Evolutionary conservation across 2,329 filamentous ascomycete species (phyloP).

Genomic region (Epichloe typhina): DNA sequence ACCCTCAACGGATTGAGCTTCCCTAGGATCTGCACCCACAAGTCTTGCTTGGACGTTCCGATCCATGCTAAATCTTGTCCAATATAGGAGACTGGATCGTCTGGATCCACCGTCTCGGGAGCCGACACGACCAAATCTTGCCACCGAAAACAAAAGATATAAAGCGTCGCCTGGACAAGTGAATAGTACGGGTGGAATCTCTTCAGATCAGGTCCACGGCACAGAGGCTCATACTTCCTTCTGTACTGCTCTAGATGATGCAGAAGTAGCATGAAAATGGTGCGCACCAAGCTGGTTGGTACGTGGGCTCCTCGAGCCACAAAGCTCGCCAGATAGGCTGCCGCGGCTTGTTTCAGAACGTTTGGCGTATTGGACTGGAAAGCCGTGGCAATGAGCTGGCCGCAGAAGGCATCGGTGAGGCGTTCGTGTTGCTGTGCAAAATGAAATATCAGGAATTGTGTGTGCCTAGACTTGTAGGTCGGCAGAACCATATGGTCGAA

Average conservation of each 20-base stretch:
- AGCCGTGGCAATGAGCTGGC: slow-evolving; percentile 44
- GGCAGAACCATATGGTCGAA: slow-evolving; percentile 82
- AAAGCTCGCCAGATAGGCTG: slow-evolving; percentile 88
- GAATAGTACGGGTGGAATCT: slow-evolving; percentile 79
- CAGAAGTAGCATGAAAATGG: slow-evolving; percentile 69
- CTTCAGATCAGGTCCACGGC: slow-evolving; percentile 72
- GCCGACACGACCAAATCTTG: slow-evolving; percentile 64
- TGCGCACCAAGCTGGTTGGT: slow-evolving; percentile 59
- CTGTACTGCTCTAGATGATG: slow-evolving; percentile 65
- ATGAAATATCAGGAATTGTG: slow-evolving; percentile 92
- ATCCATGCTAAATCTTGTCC: slow-evolving; percentile 70
- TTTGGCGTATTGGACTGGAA: slow-evolving; percentile 52
- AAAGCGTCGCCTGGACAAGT: slow-evolving; percentile 76
- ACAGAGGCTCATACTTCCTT: slow-evolving; percentile 55
- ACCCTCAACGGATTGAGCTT: slow-evolving; percentile 91
- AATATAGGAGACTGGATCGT: slow-evolving; percentile 45
- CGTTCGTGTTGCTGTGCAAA: slow-evolving; percentile 73
- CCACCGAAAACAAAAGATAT: slow-evolving; percentile 98
- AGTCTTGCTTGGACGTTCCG: slow-evolving; percentile 55
- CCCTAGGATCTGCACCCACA: slow-evolving; percentile 75
- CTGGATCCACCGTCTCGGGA: slow-evolving; percentile 47
- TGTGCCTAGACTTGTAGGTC: slow-evolving; percentile 82
- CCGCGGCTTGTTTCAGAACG: slow-evolving; percentile 68
- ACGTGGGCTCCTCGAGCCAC: slow-evolving; percentile 82
- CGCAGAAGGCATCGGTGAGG: slow-evolving; percentile 72